Evolutionary conservation across 805 yeast genomes (phyloP), one percentile per base, ranked within the genome.

Genomic region (Hanseniaspora lindneri): DNA sequence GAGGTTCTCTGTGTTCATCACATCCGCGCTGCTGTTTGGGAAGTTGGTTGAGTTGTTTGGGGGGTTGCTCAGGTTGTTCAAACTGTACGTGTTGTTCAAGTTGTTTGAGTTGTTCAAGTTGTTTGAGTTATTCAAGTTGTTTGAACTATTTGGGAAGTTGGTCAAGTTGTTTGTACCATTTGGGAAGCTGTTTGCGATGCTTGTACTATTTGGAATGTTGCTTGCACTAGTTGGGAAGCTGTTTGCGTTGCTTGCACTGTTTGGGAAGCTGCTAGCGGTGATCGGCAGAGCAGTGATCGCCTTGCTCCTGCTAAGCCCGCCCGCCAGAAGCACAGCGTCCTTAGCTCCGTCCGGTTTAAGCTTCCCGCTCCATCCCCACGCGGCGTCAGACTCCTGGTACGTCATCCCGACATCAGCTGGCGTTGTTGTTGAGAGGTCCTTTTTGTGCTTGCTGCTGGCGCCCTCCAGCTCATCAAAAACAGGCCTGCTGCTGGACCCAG

Each of bases 361-460:
- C 4, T 43, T 21, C 6, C 29, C 21, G 27, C 29, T 39, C 35
- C 41, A 42, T 5, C 17, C 28, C 52, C 52, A 49, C 11, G 19
- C 46, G 3, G 44, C 41, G 2, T 39, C 33, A 17, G 42, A 25
- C n/a, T 29, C 41, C 20, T 49, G 28, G n/a, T 49, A 49, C 13
- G 23, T 28, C 52, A 49, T 49, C 2, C 52, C 52, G 3, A 49
- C 25, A 28, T 49, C 49, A 34, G 43, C 44, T 19, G 52, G 52
- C 2, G 40, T 42, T 11, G 51, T 49, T 17, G 51, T 49, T 3
- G 48, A 36, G 41, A 49, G 28, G 19, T 34, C 41, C 14, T 34
- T 40, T 36, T 47, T 40, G 13, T 40, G 46, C 14, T 41, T 35
- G 3, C 10, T 8, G 13, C 19, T 20, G 5, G 10, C 7, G 19